Conservation (phyloP, 257 asterid species). For the Nicotiana knightiana region DNA sequence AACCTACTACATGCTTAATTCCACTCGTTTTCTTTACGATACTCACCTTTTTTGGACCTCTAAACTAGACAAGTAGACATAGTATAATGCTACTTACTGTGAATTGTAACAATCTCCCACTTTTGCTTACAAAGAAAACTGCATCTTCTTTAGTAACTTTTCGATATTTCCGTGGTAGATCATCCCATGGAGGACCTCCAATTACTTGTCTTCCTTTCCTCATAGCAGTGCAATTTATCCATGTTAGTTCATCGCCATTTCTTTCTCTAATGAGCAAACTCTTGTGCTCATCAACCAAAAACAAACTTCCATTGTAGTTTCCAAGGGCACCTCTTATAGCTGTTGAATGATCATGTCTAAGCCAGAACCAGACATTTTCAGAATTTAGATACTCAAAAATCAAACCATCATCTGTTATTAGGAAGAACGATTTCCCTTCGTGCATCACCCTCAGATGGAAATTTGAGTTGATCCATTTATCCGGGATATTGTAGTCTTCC, state of each 20-base stretch:
- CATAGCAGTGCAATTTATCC: slow-evolving; percentile 82
- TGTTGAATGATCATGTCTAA: slow-evolving; percentile 57
- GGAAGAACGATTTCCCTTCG: slow-evolving; percentile 57
- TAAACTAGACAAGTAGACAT: background rate
- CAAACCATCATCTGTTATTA: slow-evolving; percentile 44
- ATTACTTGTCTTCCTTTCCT: slow-evolving; percentile 58
- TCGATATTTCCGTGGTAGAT: slow-evolving; percentile 33
- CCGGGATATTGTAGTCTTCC: slow-evolving; percentile 20
- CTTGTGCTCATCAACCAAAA: slow-evolving; percentile 59
- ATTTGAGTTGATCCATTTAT: slow-evolving; percentile 16
- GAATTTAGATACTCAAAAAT: slow-evolving; percentile 59
- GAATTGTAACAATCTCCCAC: slow-evolving; percentile 62
- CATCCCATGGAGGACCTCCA: slow-evolving; percentile 89
- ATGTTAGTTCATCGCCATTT: slow-evolving; percentile 41
- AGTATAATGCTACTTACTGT: slow-evolving; percentile 38
- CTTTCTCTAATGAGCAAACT: slow-evolving; percentile 73
- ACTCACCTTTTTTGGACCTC: background rate
- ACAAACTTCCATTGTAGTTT: slow-evolving; percentile 73
- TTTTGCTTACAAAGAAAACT: slow-evolving; percentile 61
- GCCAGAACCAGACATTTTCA: slow-evolving; percentile 69
- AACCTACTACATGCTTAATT: background rate
- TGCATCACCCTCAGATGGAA: slow-evolving; percentile 70
- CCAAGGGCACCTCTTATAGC: slow-evolving; percentile 60
- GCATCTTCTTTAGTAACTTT: slow-evolving; percentile 59
- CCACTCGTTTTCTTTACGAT: background rate